Evolutionary conservation across 2,329 filamentous ascomycete genomes (phyloP).

Genomic region (Apiospora koreana): DNA sequence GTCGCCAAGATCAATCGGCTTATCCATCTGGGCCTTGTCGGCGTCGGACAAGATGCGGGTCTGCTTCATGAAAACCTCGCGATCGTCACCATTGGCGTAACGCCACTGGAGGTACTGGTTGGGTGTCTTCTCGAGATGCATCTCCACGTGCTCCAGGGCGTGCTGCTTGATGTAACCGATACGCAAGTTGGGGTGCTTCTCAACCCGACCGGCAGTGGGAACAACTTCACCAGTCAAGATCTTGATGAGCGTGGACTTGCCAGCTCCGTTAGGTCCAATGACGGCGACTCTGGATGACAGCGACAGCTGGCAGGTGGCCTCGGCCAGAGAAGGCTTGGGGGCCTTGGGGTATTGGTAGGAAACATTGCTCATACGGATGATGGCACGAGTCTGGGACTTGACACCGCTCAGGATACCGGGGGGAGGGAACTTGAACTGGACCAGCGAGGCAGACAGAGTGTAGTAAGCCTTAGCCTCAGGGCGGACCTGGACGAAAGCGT

Average conservation of each 20-base stretch:
- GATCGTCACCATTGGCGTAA: slow-evolving; percentile 94
- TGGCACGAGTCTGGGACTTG: slow-evolving; percentile 91
- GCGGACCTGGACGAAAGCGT: slow-evolving; percentile 81
- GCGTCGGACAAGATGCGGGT: slow-evolving; percentile 84
- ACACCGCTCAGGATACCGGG: slow-evolving; percentile 93
- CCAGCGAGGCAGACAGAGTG: slow-evolving; percentile 82
- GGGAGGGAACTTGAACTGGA: slow-evolving; percentile 97
- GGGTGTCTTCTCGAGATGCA: slow-evolving; percentile 98
- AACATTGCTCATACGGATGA: slow-evolving; percentile 91
- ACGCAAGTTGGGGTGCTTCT: slow-evolving; percentile 98
- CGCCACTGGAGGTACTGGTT: slow-evolving; percentile 99
- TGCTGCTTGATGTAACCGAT: slow-evolving; percentile 99
- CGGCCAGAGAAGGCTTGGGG: slow-evolving; percentile 80
- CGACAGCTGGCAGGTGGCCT: slow-evolving; percentile 84
- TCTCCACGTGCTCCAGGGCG: slow-evolving; percentile 97
- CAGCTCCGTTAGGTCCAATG: slow-evolving; percentile 95
- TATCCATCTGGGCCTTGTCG: slow-evolving; percentile 90
- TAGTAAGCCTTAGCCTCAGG: slow-evolving; percentile 99
- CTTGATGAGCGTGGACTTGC: slow-evolving; percentile 98
- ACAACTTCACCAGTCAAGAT: slow-evolving; percentile 90
- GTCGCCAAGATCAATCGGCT: slow-evolving; percentile 80
- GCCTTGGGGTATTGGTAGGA: slow-evolving; percentile 93
- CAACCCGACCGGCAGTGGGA: slow-evolving; percentile 80
- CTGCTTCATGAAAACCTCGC: slow-evolving; percentile 96
- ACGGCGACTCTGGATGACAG: slow-evolving; percentile 94